Evolutionary conservation across 768 basidiomycete genomes (phyloP).

Genomic region (Wakefieldia striispora): DNA sequence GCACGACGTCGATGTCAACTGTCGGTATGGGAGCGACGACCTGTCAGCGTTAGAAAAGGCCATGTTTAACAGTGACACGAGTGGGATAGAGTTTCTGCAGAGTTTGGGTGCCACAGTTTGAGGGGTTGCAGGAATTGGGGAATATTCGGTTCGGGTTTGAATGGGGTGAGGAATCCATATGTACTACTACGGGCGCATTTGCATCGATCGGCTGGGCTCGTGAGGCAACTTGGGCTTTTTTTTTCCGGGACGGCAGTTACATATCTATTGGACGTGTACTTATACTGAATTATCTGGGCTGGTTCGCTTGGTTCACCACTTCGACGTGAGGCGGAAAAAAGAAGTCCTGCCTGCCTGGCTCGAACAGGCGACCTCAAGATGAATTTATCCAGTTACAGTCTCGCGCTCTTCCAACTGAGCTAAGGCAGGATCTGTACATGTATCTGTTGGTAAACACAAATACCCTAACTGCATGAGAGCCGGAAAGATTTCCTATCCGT

Average conservation of each 20-base stretch:
- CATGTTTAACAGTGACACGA: constrained; percentile 15
- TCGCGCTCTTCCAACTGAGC: constrained; percentile 52
- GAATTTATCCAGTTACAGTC: constrained; percentile 39
- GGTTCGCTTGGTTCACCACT: too few relatives aligned
- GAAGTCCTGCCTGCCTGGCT: constrained; percentile 38
- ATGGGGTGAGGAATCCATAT: too few relatives aligned
- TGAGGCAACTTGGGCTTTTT: too few relatives aligned
- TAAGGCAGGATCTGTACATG: constrained; percentile 18
- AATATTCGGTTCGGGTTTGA: too few relatives aligned
- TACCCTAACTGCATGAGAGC: too few relatives aligned
- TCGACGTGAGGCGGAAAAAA: neutral
- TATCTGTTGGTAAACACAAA: too few relatives aligned
- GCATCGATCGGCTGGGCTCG: neutral
- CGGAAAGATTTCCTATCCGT: too few relatives aligned
- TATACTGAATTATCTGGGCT: too few relatives aligned
- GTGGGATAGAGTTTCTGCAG: constrained; percentile 19
- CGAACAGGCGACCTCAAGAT: constrained; percentile 48
- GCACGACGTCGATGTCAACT: constrained; percentile 21
- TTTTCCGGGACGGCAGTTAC: neutral
- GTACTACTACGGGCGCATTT: neutral
- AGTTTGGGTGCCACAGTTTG: constrained; percentile 19
- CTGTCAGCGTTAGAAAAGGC: constrained; percentile 27
- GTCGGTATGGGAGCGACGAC: constrained; percentile 15
- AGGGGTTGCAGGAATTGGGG: neutral
- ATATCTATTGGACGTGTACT: too few relatives aligned